Evolutionary conservation across 306 rosid species (phyloP).

Genomic region (Crataegus laevigata): DNA sequence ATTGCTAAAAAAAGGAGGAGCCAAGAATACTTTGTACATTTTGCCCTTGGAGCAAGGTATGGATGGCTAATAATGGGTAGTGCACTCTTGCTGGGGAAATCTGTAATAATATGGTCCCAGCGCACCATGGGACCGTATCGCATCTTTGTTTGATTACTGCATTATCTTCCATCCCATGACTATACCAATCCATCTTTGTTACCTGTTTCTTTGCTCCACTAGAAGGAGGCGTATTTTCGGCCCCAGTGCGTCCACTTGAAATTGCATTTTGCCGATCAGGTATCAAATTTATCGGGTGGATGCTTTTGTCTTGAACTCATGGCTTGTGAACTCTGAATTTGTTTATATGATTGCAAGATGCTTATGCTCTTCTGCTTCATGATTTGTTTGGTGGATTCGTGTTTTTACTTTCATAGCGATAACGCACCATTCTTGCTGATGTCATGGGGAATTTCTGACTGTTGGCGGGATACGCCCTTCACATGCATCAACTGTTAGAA

Average conservation of each 20-base stretch:
- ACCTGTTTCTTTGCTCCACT: constrained; percentile 8
- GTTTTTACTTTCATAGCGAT: neutral
- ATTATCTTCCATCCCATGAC: constrained; percentile 15
- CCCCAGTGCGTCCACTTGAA: constrained; percentile 21
- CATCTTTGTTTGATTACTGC: neutral
- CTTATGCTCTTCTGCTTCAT: neutral
- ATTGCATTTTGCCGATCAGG: constrained; percentile 21
- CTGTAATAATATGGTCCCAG: constrained; percentile 33
- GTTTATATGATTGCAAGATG: neutral
- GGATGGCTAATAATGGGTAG: constrained; percentile 24
- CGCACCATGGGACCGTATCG: constrained; percentile 17
- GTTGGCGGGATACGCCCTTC: neutral
- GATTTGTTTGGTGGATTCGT: neutral
- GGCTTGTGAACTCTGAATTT: neutral
- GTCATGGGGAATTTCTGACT: neutral
- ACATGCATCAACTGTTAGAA: no score
- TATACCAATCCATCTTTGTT: constrained; percentile 7
- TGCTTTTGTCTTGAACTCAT: constrained; percentile 9
- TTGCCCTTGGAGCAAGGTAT: constrained; percentile 36
- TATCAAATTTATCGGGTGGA: constrained; percentile 24
- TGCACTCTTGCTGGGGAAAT: constrained; percentile 30
- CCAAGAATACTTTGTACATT: constrained; percentile 35
- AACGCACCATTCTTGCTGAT: no score
- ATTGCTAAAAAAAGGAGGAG: constrained; percentile 25
- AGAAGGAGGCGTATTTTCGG: constrained; percentile 28